Base-by-base conservation (phyloP, 345 rosid genomes). In the Leavenworthia alabamica region DNA sequence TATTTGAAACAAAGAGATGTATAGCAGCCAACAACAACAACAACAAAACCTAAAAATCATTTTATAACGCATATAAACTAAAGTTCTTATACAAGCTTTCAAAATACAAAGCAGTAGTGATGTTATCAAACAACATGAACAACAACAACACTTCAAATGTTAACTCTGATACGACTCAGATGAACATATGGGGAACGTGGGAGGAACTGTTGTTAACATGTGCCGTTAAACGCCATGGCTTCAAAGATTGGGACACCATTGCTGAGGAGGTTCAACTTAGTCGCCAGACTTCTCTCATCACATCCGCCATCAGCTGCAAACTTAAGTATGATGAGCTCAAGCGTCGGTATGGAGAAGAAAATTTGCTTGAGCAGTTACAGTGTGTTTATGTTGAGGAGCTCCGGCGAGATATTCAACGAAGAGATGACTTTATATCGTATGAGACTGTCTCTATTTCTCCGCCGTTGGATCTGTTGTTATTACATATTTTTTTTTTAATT, bases 201-300 rank as follows among this genome's bases (percentile, higher is more conserved):
- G 92, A 85, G 74, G 96, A 88, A 76, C 71, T 88, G 27, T 26
- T 88, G 57, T 71, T 88, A n/a, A 81, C 89, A 12, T 80, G 71
- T 61, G 95, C 95, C 49, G 97, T 86, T 7, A 73, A 86, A 39
- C 92, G 95, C 27, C 88, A 90, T 42, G 92, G 90, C 47, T 69
- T 59, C 55, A 57, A 54, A 50, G 80, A 74, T 77, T 89, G 95
- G 97, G 89, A 81, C 7, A 77, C 83, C 46, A 79, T 86, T 29
- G 76, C 97, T 9, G 48, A 70, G 56, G 95, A 50, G 71, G 37
- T 82, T 45, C 81, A 85, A 75, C 36, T 85, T 45, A 81, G 60
- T 33, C 58, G 86, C 29, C 76, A 61, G 22, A 78, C 61, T 67
- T 73, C 79, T 56, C 79, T 79, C 12, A 53, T 78, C 43, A 62